Percentiles rank a stretch among this genome's conserved stretches.
Conservation (phyloP, 1,139 yeast species). For the Groenewaldozyma sp. region DNA sequence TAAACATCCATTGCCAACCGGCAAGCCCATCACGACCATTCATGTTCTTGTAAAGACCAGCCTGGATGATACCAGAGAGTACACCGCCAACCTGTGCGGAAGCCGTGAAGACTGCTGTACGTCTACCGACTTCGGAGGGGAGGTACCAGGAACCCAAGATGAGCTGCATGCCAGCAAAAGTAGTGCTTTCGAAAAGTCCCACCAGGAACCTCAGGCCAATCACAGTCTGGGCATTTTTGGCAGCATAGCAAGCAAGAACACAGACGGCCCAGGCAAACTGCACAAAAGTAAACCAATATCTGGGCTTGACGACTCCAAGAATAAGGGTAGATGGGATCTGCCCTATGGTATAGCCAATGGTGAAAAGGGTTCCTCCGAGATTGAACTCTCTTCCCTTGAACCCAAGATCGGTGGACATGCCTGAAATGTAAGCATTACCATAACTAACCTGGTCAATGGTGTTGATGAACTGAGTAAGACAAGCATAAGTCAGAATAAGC, state of each 20-base stretch:
- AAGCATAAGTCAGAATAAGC: slow-evolving; percentile 6
- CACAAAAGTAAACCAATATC: slow-evolving; percentile 41
- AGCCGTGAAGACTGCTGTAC: slow-evolving; percentile 10
- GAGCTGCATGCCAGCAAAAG: slow-evolving; percentile 50
- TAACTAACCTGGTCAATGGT: slow-evolving; percentile 6
- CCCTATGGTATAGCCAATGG: slow-evolving; percentile 4
- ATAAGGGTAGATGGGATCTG: slow-evolving; percentile 4
- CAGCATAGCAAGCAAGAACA: slow-evolving; percentile 44
- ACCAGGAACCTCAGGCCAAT: slow-evolving; percentile 49
- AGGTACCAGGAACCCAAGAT: slow-evolving; percentile 54
- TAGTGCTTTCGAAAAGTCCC: slow-evolving; percentile 53
- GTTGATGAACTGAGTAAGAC: slow-evolving; percentile 7
- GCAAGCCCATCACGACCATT: slow-evolving; percentile 41
- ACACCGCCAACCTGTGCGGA: slow-evolving; percentile 22
- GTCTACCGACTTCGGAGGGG: slow-evolving; percentile 39
- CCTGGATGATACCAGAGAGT: slow-evolving; percentile 33
- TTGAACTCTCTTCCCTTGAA: slow-evolving; percentile 3
- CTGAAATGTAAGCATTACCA: slow-evolving; percentile 4
- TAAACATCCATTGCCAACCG: slow-evolving; percentile 66
- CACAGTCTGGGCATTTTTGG: slow-evolving; percentile 41
- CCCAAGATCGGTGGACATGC: slow-evolving; percentile 3
- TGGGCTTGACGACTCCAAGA: slow-evolving; percentile 28
- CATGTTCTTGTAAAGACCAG: slow-evolving; percentile 44
- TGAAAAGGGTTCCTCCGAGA: slow-evolving; percentile 4
- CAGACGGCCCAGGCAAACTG: slow-evolving; percentile 26